Percentiles rank a stretch among this genome's conserved stretches.
phyloP scores from a whole-genome alignment of 2,329 filamentous ascomycete species.

The Exophiala mesophila region DNA sequence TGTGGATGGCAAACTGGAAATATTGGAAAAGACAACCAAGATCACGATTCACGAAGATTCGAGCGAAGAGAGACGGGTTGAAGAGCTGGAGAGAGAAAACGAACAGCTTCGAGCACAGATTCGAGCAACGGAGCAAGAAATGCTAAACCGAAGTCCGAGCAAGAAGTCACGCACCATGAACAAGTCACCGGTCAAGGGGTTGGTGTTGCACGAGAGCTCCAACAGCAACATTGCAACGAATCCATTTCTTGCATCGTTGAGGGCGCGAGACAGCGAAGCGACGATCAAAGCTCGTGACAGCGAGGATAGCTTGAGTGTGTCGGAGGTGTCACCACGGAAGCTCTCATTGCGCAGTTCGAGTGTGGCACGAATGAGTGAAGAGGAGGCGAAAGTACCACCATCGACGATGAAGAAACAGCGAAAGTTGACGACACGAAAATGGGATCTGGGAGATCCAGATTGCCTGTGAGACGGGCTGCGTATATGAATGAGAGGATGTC shows the following conservation, averaged over 20 bases:
- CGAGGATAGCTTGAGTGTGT: slow-evolving; percentile 13
- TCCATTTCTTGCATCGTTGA: slow-evolving; percentile 22
- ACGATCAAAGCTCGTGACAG: slow-evolving; percentile 15
- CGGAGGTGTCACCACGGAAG: slow-evolving; percentile 24
- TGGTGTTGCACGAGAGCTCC: slow-evolving; percentile 20
- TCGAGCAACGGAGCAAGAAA: slow-evolving; percentile 60
- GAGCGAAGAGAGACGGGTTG: slow-evolving; percentile 50
- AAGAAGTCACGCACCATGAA: slow-evolving; percentile 40
- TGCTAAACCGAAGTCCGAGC: slow-evolving; percentile 58
- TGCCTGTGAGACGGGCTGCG: slow-evolving; percentile 27
- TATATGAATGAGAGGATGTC: background rate
- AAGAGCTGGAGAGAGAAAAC: slow-evolving; percentile 67
- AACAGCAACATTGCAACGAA: slow-evolving; percentile 23
- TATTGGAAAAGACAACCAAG: slow-evolving; percentile 49
- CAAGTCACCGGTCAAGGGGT: slow-evolving; percentile 19
- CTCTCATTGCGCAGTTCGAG: slow-evolving; percentile 23
- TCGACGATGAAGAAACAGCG: slow-evolving; percentile 37
- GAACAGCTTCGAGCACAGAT: slow-evolving; percentile 63
- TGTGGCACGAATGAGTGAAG: slow-evolving; percentile 5
- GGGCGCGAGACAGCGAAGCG: slow-evolving; percentile 16
- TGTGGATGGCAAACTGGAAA: slow-evolving; percentile 80
- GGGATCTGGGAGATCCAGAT: slow-evolving; percentile 43
- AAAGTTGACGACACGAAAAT: slow-evolving; percentile 44
- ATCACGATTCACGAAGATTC: slow-evolving; percentile 44
- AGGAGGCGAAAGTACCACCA: slow-evolving; percentile 21